Conservation (phyloP, 371 early-diverging fungal species). For the Circinella umbellata region DNA sequence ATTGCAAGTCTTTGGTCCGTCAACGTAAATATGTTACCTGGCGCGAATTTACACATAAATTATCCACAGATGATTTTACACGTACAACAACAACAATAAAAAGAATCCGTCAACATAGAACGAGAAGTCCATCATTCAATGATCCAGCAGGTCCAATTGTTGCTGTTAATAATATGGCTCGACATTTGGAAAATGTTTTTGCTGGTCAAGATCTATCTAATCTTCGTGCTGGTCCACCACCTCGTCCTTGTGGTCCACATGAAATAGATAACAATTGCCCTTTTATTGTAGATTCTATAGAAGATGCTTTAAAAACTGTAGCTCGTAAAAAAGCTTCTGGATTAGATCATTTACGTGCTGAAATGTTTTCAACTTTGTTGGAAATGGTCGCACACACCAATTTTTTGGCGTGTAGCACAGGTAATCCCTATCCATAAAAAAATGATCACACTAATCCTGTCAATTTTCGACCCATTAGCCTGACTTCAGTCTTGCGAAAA, state of each 20-base stretch:
- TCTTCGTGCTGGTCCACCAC: no score
- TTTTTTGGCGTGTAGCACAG: conserved; percentile 18
- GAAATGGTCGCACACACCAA: conserved; percentile 9
- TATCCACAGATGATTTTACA: no score
- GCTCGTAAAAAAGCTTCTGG: conserved; percentile 29
- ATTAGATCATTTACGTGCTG: conserved; percentile 20
- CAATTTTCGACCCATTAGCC: conserved; percentile 28
- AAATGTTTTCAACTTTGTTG: conserved; percentile 29
- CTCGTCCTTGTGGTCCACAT: neutral
- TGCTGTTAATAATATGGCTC: neutral
- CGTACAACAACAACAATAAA: neutral
- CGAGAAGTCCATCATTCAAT: neutral
- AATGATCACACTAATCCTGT: conserved; percentile 15
- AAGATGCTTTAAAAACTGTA: conserved; percentile 4
- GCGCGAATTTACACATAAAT: no score
- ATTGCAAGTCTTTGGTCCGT: no score
- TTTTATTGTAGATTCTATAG: neutral
- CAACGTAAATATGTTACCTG: no score
- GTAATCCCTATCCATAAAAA: conserved; percentile 30
- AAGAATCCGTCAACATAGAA: neutral
- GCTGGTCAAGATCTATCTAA: neutral
- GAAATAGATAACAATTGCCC: neutral
- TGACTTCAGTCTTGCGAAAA: conserved; percentile 22
- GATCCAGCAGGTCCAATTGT: conserved; percentile 17
- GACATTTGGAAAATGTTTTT: conserved; percentile 8